Evolutionary conservation across 495 filamentous ascomycete species (phyloP).

Genomic region (Podospora tetraspora): DNA sequence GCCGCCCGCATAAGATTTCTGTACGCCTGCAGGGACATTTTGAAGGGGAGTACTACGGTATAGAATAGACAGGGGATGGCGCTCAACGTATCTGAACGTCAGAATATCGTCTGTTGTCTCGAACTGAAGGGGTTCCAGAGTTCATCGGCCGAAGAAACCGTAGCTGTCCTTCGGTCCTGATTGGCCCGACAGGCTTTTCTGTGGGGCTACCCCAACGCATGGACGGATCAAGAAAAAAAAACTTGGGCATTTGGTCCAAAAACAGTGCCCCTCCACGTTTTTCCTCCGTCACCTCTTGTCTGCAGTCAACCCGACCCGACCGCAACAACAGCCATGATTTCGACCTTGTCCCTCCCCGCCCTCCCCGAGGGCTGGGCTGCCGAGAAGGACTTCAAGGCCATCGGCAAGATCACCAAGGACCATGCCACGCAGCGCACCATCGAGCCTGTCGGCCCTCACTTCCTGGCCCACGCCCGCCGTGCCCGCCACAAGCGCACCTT

Average conservation of each 20-base stretch:
- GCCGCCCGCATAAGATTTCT: slow-evolving; percentile 77
- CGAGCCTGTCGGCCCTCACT: slow-evolving; percentile 94
- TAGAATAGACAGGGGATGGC: background rate
- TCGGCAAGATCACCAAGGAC: slow-evolving; percentile 58
- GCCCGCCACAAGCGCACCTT: slow-evolving; percentile 96
- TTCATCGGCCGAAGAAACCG: background rate
- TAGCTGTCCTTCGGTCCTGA: background rate
- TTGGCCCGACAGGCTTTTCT: background rate
- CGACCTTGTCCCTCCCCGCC: slow-evolving; percentile 58
- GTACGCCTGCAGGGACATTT: slow-evolving; percentile 67
- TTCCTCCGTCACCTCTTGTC: background rate
- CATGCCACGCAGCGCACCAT: slow-evolving; percentile 72
- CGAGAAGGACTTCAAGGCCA: slow-evolving; percentile 85
- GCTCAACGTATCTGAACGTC: background rate
- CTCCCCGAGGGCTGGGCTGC: slow-evolving; percentile 78
- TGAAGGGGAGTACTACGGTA: background rate
- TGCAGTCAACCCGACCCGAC: slow-evolving; percentile 1
- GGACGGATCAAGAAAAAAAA: slow-evolving; percentile 14
- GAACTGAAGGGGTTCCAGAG: background rate
- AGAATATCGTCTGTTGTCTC: background rate
- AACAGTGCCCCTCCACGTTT: slow-evolving; percentile 22
- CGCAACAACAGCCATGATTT: slow-evolving; percentile 37
- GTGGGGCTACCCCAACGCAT: background rate
- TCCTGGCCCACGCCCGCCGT: slow-evolving; percentile 92
- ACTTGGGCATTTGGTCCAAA: slow-evolving; percentile 17